Percentiles rank a stretch among this genome's conserved stretches.
phyloP scores from a whole-genome alignment of 768 basidiomycete species.

The Suillus paluster region DNA sequence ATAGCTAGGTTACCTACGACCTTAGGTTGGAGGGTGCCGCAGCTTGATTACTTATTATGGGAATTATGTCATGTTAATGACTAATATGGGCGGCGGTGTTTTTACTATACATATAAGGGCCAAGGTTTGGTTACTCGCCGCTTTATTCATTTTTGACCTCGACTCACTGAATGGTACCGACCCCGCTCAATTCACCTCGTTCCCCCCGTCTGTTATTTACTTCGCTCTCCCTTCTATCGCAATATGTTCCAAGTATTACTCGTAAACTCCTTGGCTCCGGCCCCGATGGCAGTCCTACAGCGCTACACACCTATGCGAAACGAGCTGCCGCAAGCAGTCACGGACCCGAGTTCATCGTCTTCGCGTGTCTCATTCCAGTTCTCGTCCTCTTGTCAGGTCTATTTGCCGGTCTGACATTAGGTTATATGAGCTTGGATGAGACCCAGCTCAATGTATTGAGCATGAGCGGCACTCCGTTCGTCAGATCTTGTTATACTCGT shows the following conservation, averaged over 20 bases:
- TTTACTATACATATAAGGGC: slow-evolving; percentile 7
- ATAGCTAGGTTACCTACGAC: too few species aligned
- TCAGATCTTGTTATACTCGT: slow-evolving; percentile 16
- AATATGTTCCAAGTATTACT: slow-evolving; percentile 49
- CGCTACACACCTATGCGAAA: slow-evolving; percentile 33
- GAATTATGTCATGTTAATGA: background rate
- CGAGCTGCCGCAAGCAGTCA: slow-evolving; percentile 27
- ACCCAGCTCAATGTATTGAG: slow-evolving; percentile 89
- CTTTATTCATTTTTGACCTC: background rate
- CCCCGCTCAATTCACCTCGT: slow-evolving; percentile 34
- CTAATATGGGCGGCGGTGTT: background rate
- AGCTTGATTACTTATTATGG: too few species aligned
- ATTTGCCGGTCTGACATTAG: slow-evolving; percentile 91
- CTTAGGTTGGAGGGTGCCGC: too few species aligned
- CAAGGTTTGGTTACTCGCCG: background rate
- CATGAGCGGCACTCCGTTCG: slow-evolving; percentile 83
- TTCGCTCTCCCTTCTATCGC: slow-evolving; percentile 45
- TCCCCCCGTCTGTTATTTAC: slow-evolving; percentile 51
- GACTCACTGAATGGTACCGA: slow-evolving; percentile 42
- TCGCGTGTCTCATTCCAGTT: slow-evolving; percentile 73
- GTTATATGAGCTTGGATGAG: slow-evolving; percentile 92
- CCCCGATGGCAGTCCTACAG: slow-evolving; percentile 9
- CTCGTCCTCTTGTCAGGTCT: slow-evolving; percentile 83
- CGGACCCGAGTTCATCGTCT: slow-evolving; percentile 41
- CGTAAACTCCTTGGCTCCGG: slow-evolving; percentile 21